phyloP scores from a whole-genome alignment of 352 stramenopile genomes.

The Phytopythium cucurbitacearum region DNA sequence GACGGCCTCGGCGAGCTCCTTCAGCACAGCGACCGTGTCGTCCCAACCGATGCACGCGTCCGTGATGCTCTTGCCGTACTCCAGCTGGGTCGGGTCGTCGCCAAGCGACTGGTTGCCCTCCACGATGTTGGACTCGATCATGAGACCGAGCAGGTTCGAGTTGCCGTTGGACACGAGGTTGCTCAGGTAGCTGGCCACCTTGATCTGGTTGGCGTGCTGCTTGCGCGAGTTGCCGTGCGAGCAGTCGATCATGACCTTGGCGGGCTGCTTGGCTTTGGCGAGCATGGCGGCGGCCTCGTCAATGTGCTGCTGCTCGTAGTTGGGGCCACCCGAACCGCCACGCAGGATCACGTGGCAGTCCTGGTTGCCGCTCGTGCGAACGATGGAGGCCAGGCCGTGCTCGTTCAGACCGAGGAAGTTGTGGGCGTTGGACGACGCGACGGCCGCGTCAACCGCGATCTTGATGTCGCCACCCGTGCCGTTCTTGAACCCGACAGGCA shows the following conservation, averaged over 20 bases:
- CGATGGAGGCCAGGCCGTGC: constrained; percentile 77
- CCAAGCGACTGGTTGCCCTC: constrained; percentile 81
- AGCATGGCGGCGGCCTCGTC: constrained; percentile 55
- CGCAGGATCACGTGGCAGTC: constrained; percentile 85
- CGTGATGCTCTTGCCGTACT: constrained; percentile 86
- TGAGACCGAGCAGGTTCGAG: constrained; percentile 71
- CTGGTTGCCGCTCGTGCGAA: constrained; percentile 81
- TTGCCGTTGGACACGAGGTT: constrained; percentile 60
- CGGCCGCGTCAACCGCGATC: constrained; percentile 72
- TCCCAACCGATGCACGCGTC: constrained; percentile 86
- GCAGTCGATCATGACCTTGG: constrained; percentile 87
- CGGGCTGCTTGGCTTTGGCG: constrained; percentile 55
- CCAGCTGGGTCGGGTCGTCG: constrained; percentile 60
- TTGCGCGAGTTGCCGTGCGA: constrained; percentile 87
- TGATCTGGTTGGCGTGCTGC: constrained; percentile 77
- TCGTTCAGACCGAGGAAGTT: constrained; percentile 83
- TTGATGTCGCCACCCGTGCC: constrained; percentile 76
- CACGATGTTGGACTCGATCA: constrained; percentile 88
- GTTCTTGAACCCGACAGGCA: constrained; percentile 87
- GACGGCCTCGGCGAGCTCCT: constrained; percentile 54
- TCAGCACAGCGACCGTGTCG: constrained; percentile 62
- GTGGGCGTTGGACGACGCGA: constrained; percentile 67
- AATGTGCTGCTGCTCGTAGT: constrained; percentile 78
- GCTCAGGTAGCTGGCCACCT: constrained; percentile 67
- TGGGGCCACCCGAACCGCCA: constrained; percentile 68